Evolutionary conservation across 208 protist genomes (phyloP).

Genomic region (Acanthamoeba lenticulata): DNA sequence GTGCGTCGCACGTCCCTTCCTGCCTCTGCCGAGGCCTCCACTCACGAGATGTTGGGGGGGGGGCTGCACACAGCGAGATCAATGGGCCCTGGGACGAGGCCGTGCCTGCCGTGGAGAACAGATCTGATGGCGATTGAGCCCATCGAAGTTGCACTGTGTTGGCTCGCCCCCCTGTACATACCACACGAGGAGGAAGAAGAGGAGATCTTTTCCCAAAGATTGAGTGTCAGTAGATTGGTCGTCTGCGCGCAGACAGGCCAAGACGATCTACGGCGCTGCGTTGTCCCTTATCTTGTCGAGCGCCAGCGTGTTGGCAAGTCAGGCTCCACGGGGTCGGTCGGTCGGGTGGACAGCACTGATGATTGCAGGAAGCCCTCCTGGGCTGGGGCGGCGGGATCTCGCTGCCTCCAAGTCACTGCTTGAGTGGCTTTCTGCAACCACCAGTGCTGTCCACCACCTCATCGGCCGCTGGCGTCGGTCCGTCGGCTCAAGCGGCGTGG

Average conservation of each 20-base stretch:
- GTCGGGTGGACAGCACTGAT: slow-evolving; percentile 12
- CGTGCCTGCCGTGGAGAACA: slow-evolving; percentile 14
- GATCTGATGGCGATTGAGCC: background rate
- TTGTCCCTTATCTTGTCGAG: background rate
- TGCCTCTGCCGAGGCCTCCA: no score
- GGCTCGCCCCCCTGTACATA: no score
- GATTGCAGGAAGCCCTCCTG: background rate
- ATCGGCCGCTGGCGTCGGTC: background rate
- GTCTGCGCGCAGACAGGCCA: no score
- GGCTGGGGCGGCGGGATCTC: background rate
- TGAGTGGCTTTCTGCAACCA: background rate
- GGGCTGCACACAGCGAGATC: slow-evolving; percentile 73
- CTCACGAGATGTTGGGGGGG: no score
- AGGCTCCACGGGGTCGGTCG: background rate
- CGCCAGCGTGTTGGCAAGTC: no score
- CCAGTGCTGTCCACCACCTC: slow-evolving; percentile 13
- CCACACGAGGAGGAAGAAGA: no score
- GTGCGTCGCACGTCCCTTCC: slow-evolving; percentile 31
- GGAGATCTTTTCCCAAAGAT: no score
- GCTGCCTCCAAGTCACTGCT: background rate
- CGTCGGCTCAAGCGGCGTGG: no score
- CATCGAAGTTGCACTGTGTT: no score
- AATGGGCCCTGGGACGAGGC: slow-evolving; percentile 80
- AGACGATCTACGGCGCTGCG: background rate
- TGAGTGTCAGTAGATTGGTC: no score